phyloP scores from a whole-genome alignment of 768 basidiomycete species.

The Lactifluus rugatus region DNA sequence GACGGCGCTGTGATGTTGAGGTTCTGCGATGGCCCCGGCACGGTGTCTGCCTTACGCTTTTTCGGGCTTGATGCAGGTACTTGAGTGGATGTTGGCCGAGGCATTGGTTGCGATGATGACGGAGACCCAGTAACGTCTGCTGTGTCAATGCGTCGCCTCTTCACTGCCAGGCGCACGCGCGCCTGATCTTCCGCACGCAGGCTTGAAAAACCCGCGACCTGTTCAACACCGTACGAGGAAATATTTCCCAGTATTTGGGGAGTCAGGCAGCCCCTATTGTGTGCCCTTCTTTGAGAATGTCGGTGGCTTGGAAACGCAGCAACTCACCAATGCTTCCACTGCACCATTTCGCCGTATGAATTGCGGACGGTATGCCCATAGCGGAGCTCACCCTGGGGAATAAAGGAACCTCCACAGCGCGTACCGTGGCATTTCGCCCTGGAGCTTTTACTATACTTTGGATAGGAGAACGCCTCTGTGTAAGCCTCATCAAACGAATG shows the following conservation, averaged over 20 bases:
- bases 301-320: not conserved
- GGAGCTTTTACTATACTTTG: constrained; percentile 62
- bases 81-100: not conserved
- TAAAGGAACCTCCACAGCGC: constrained; percentile 45
- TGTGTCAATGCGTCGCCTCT: constrained; percentile 43
- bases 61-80: constrained; percentile 27
- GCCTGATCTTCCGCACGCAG: constrained; percentile 45
- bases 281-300: constrained; percentile 2
- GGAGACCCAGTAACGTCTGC: constrained; percentile 41
- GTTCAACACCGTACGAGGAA: not conserved
- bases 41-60: constrained; percentile 36
- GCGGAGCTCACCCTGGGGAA: constrained; percentile 51
- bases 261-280: constrained; percentile 17
- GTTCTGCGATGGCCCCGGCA: constrained; percentile 10
- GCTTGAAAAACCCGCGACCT: not conserved
- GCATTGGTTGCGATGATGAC: not conserved
- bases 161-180: constrained; percentile 52
- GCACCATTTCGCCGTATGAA: constrained; percentile 50
- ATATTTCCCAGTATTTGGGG: constrained; percentile 7
- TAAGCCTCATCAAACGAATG: not conserved
- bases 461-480: not conserved
- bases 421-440: constrained; percentile 59
- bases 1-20: constrained; percentile 4
- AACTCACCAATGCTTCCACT: constrained; percentile 70
- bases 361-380: constrained; percentile 44